Evolutionary conservation across 2,329 filamentous ascomycete genomes (phyloP).

Genomic region (Aspergillus cejpii): DNA sequence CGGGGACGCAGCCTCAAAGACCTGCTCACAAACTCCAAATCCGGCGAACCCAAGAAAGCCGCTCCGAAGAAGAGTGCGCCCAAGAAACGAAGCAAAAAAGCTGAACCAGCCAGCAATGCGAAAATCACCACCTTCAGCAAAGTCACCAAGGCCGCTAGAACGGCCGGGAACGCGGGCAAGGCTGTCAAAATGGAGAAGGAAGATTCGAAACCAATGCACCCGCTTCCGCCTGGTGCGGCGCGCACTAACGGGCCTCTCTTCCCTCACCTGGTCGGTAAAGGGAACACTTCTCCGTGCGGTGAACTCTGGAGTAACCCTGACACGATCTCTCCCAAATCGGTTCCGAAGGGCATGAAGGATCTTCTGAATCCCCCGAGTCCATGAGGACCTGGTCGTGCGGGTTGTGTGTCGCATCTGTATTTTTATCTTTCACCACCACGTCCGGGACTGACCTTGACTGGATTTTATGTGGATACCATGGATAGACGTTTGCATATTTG

Average conservation of each 20-base stretch:
- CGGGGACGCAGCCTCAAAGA: constrained; percentile 25
- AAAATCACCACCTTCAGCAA: constrained; percentile 31
- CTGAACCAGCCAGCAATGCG: constrained; percentile 18
- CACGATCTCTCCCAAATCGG: constrained; percentile 21
- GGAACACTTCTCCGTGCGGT: constrained; percentile 9
- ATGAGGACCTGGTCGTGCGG: constrained; percentile 5
- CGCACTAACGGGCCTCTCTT: constrained; percentile 35
- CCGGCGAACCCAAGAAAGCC: constrained; percentile 15
- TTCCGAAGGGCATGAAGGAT: constrained; percentile 21
- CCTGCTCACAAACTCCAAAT: constrained; percentile 18
- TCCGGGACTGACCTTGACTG: neutral
- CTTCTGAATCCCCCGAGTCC: constrained; percentile 16
- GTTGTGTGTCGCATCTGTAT: neutral
- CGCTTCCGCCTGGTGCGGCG: constrained; percentile 29
- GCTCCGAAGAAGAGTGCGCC: constrained; percentile 20
- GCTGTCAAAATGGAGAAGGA: constrained; percentile 22
- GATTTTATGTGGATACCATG: constrained; percentile 26
- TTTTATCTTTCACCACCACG: constrained; percentile 7
- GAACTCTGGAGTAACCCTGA: constrained; percentile 14
- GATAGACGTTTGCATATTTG: constrained; percentile 26
- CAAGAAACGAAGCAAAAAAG: constrained; percentile 22
- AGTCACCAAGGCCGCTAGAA: constrained; percentile 28
- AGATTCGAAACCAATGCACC: constrained; percentile 31
- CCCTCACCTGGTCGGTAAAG: constrained; percentile 19
- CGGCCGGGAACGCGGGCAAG: constrained; percentile 16